phyloP scores from a whole-genome alignment of 208 protist species.

The Wallacemonas rigidus region DNA sequence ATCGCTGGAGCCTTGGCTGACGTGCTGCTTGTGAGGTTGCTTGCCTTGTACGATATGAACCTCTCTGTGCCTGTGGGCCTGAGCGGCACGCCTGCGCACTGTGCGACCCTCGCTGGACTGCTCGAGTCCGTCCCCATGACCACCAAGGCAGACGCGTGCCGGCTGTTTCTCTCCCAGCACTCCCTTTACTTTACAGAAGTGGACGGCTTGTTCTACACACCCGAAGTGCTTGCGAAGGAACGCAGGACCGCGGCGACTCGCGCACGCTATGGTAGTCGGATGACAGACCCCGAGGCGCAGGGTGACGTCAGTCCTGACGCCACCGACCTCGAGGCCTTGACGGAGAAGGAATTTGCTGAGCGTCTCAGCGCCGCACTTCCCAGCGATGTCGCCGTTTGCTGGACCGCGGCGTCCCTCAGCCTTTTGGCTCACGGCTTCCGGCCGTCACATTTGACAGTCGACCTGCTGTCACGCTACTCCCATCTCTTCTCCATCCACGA shows the following conservation, averaged over 20 bases:
- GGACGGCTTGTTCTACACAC: slow-evolving; percentile 53
- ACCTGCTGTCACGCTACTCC: slow-evolving; percentile 25
- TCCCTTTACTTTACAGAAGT: slow-evolving; percentile 57
- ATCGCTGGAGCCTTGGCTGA: slow-evolving; percentile 38
- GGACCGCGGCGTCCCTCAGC: slow-evolving; percentile 18
- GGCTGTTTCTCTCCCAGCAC: slow-evolving; percentile 66
- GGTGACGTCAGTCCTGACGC: slow-evolving; percentile 5
- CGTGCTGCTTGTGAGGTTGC: slow-evolving; percentile 33
- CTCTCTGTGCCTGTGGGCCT: background rate
- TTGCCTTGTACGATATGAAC: slow-evolving; percentile 24
- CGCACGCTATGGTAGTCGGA: background rate
- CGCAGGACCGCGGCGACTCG: background rate
- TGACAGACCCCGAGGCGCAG: background rate
- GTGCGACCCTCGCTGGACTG: background rate
- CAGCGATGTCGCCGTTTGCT: slow-evolving; percentile 27
- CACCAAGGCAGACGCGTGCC: slow-evolving; percentile 17
- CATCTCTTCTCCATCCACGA: slow-evolving; percentile 24
- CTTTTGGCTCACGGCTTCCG: background rate
- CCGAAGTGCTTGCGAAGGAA: slow-evolving; percentile 32
- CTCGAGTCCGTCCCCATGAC: background rate
- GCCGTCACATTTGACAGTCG: slow-evolving; percentile 27
- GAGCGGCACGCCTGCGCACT: background rate
- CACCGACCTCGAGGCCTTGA: slow-evolving; percentile 16
- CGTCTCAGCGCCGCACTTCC: slow-evolving; percentile 46
- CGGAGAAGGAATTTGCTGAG: slow-evolving; percentile 25